Evolutionary conservation across 1,284 basidiomycete species (phyloP), one percentile per base, ranked within the genome.

Genomic region (Leccinum subrobustum): DNA sequence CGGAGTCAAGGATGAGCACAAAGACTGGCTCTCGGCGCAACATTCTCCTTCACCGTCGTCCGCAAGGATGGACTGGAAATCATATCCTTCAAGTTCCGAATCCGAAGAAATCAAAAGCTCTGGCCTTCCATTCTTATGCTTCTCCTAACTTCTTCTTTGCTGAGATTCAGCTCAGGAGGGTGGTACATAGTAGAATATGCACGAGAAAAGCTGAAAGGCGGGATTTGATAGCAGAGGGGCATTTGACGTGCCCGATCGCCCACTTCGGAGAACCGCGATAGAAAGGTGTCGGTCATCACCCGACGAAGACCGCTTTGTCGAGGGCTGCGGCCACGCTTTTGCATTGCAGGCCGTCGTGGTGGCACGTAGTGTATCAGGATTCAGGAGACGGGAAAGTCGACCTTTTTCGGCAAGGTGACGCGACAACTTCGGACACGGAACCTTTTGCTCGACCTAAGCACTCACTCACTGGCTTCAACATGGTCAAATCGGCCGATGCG

Each of bases 401-500:
- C 47, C 47, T 25, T 50, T 50, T 50, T 50, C 23, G 47, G 47
- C 14, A 25, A 50, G 12, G 25, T 8, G 25, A 51, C 25, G 25
- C 25, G 25, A 51, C 48, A 37, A 37, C 14, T 37, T 37, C 35
- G 4, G 12, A 20, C 44, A 6, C 48, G 48, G 48, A 51, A 51
- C 25, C 16, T 25, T 27, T 51, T 27, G 4, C 4, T 51, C 9
- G 16, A 16, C 8, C 12, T 14, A 33, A 25, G 4, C 23, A 27
- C 33, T 35, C 33, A 35, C 0, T 35, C 33, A 35, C 14, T 3
- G 23, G 27, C n/a, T 25, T 47, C 50, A 47, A 37, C 52, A 72
- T 73, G 70, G 59, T 63, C 23, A 58, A 62, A 50, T 60, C 60
- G 52, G 76, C 77, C 68, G 73, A 77, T 65, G 73, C 77, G 62